Base-by-base conservation (phyloP, 140 eudicot species). In the Senecio squalidus region DNA sequence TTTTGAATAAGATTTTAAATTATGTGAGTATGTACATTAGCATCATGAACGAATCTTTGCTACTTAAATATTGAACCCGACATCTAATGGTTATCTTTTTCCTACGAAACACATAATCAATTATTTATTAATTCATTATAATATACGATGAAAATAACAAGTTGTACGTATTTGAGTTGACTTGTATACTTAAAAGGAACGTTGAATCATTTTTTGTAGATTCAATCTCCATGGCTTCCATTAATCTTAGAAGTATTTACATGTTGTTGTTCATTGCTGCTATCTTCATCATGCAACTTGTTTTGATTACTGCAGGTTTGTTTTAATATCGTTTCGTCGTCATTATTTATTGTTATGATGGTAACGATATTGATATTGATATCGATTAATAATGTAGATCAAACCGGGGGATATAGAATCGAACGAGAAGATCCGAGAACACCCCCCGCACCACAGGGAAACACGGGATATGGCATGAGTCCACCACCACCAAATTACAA, bases 361-460 rank as follows among this genome's bases (percentile, higher is more conserved):
- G 45, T 54, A 18, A 16, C 20, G 18, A 14, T n/a, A n/a, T n/a
- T n/a, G n/a, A n/a, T n/a, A n/a, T n/a, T n/a, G n/a, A n/a, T n/a
- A n/a, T n/a, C n/a, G 40, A 29, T 26, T 18, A 54, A 51, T 9
- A 20, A 28, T 25, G 53, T 48, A 71, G 76, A 44, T 54, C 52
- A 51, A 62, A 39, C 44, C 5, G 71, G 60, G 25, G 40, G n/a
- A 1, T 71, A 52, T 41, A 54, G 50, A 31, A 55, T 59, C 2
- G 71, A 71, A 17, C 50, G 76, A 53, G 62, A 62, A 53, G 76
- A 62, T 62, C 57, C 76, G 46, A 62, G 66, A 71, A 44, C 76
- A 56, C 76, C 76, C 62, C 76, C 76, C 22, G 10, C 71, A 24
- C 76, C 76, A 17, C 53, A 71, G 10, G 76, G 60, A 55, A 71